Evolutionary conservation across 306 rosid species (phyloP).

Genomic region (Herpetospermum pedunculosum): DNA sequence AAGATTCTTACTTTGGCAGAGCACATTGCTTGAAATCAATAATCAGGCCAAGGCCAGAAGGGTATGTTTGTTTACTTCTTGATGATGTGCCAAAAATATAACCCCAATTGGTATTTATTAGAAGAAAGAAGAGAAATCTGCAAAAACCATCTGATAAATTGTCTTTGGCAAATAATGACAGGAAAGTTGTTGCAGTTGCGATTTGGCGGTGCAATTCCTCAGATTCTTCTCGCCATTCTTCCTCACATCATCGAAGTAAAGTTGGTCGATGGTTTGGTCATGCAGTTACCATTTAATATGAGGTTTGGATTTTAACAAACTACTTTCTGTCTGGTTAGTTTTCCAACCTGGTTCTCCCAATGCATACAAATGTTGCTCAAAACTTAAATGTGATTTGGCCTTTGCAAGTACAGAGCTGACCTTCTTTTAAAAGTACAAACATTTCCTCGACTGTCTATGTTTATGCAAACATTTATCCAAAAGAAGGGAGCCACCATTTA

Average conservation of each 20-base stretch:
- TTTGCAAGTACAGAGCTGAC: neutral
- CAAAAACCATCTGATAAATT: neutral
- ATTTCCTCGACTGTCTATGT: neutral
- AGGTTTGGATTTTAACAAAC: neutral
- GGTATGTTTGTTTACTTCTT: neutral
- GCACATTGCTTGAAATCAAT: slow-evolving; percentile 45
- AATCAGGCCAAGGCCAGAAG: neutral
- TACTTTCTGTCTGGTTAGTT: neutral
- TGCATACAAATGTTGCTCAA: neutral
- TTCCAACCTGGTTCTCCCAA: neutral
- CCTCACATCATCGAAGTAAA: neutral
- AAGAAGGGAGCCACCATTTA: neutral
- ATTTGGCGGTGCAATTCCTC: neutral
- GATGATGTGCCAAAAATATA: neutral
- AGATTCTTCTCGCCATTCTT: neutral
- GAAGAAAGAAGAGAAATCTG: neutral
- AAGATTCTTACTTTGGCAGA: slow-evolving; percentile 80
- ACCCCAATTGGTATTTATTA: neutral
- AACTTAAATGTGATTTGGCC: neutral
- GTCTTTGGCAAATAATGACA: neutral
- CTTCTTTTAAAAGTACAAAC: neutral
- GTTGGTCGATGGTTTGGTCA: neutral
- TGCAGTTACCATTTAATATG: neutral
- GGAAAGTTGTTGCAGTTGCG: neutral
- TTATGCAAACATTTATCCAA: neutral